Conservation (phyloP, 257 asterid species). For the Craterostigma plantagineum region DNA sequence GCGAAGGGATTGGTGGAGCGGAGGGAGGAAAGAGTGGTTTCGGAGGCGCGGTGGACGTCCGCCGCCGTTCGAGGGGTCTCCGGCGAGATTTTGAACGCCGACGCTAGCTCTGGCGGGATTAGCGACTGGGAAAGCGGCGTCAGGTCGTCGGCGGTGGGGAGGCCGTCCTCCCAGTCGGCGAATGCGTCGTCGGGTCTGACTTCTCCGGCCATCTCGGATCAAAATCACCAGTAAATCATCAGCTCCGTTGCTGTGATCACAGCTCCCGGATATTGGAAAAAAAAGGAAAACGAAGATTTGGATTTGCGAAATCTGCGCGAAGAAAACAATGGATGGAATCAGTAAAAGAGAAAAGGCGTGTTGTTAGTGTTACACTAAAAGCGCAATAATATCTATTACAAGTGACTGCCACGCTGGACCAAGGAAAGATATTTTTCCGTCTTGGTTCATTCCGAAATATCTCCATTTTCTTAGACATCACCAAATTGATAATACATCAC, state of each 20-base stretch:
- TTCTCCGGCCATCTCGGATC: slow-evolving; percentile 37
- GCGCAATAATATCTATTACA: neutral
- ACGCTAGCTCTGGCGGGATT: slow-evolving; percentile 70
- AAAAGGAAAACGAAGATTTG: too few relatives aligned
- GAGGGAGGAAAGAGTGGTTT: slow-evolving; percentile 41
- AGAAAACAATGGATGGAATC: too few relatives aligned
- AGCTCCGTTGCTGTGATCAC: too few relatives aligned
- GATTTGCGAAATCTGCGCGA: too few relatives aligned
- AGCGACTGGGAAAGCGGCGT: slow-evolving; percentile 50
- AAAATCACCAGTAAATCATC: slow-evolving; percentile 1
- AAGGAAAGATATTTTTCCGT: too few relatives aligned
- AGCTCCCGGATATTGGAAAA: too few relatives aligned
- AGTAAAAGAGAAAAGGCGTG: too few relatives aligned
- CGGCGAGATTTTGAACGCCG: slow-evolving; percentile 62
- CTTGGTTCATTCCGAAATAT: too few relatives aligned
- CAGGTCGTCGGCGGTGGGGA: slow-evolving; percentile 53
- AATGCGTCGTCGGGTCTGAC: slow-evolving; percentile 26
- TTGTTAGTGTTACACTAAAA: too few relatives aligned
- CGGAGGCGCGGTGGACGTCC: slow-evolving; percentile 76
- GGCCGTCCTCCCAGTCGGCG: slow-evolving; percentile 66
- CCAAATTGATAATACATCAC: too few relatives aligned
- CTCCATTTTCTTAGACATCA: too few relatives aligned
- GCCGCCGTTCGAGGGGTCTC: slow-evolving; percentile 33
- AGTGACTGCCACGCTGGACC: too few relatives aligned
- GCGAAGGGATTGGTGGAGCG: slow-evolving; percentile 7